These are phyloP conservation scores for Picea sitchensis DNA, from an alignment of 75 land plant genomes.

Conservation along the genomic window DNA sequence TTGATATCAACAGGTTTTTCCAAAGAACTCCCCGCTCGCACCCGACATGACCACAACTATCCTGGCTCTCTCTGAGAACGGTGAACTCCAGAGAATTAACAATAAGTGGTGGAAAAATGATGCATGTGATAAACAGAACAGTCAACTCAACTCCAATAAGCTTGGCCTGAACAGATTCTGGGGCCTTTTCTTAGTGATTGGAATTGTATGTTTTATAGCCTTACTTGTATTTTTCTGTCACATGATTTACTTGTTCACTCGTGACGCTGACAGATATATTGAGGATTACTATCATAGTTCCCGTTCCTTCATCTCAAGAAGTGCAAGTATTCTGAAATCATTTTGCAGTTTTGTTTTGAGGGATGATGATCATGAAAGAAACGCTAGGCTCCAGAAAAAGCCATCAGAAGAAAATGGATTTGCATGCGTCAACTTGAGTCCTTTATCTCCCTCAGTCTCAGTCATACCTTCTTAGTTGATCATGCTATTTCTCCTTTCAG, in stretches of 20 bases:
- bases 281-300: neutral
- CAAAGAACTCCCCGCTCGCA: conserved; percentile 84
- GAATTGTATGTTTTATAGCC: conserved; percentile 56
- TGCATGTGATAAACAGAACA: conserved; percentile 25
- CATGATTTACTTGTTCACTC: conserved; percentile 25
- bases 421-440: too few species aligned
- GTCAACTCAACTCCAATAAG: conserved; percentile 35
- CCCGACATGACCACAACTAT: conserved; percentile 88
- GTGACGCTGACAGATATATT: neutral
- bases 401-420: neutral
- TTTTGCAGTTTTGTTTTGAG: conserved; percentile 43
- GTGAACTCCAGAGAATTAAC: conserved; percentile 68
- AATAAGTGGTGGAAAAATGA: conserved; percentile 57
- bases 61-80: conserved; percentile 61
- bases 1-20: conserved; percentile 65
- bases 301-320: neutral
- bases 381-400: neutral
- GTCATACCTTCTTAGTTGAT: too few species aligned
- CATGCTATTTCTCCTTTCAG: too few species aligned
- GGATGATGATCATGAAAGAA: conserved; percentile 18
- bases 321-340: conserved; percentile 23
- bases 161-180: conserved; percentile 68
- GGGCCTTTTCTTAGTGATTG: conserved; percentile 76
- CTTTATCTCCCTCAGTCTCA: too few species aligned
- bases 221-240: conserved; percentile 40